Evolutionary conservation across 2,329 filamentous ascomycete species (phyloP), one percentile per base, ranked within the genome.

Genomic region (Pezicula neosporulosa): DNA sequence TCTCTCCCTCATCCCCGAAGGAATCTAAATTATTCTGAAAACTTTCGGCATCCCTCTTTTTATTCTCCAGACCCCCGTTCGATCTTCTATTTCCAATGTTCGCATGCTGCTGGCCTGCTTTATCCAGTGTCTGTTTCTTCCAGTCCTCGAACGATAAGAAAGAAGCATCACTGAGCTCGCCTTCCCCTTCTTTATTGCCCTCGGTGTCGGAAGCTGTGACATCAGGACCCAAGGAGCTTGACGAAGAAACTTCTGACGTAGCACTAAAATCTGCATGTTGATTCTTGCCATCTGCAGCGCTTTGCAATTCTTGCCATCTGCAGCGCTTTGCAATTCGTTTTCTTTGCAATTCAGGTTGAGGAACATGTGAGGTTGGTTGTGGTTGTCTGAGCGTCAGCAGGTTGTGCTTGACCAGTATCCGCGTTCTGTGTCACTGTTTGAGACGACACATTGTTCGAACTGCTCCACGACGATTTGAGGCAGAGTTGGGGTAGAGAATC

Each of bases 91-190:
- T 82, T 66, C 73, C 88, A 65, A 79, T 78, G 69, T 79, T 85
- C 70, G 79, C 89, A 59, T 72, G 88, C 65, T 75, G 90, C 64
- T 97, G 93, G 12, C 90, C 93, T 3, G 83, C 86, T 65, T 90
- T 89, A 47, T 86, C 89, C 16, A 97, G 74, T 72, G 96, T 96
- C 75, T 92, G 88, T 64, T 87, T 90, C 72, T 96, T 97, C 94
- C 94, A 99, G 63, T 97, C 93, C 67, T 97, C 94, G 62, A 99
- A 99, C 0, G 94, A 97, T 62, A 97, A 83, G 68, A 97, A 97
- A 6, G 91, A 86, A 43, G 86, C 81, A 59, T 89, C 88, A 30
- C 64, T 60, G 27, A 67, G 49, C 51, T 67, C 63, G 24, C 59
- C 63, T 19, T 64, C 61, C 3, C 56, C 48, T 15, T 45, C 42